Percentiles rank a stretch among this genome's conserved stretches.
Evolutionary conservation across 2,329 filamentous ascomycete species (phyloP).

Genomic region (Aspergillus neoniger): DNA sequence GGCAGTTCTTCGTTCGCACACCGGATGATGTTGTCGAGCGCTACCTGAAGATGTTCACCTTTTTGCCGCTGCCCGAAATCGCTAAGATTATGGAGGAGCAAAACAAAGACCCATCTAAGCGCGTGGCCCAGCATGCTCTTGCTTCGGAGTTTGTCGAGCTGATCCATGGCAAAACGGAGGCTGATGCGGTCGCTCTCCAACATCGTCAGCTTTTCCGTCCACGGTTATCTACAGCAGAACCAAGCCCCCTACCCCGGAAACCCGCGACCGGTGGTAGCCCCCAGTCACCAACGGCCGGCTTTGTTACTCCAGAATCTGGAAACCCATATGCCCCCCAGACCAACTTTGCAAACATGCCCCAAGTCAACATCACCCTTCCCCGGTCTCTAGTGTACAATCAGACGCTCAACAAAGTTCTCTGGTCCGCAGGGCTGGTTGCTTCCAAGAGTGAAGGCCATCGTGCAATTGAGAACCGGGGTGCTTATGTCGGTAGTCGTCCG

Average conservation of each 20-base stretch:
- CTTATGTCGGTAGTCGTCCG: constrained; percentile 50
- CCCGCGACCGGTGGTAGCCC: constrained; percentile 21
- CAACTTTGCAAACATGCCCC: constrained; percentile 42
- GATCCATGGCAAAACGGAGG: constrained; percentile 69
- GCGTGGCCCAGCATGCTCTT: constrained; percentile 78
- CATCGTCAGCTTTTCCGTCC: constrained; percentile 53
- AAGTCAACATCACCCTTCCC: constrained; percentile 48
- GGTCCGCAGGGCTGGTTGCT: constrained; percentile 53
- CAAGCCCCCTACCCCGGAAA: constrained; percentile 32
- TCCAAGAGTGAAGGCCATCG: constrained; percentile 56
- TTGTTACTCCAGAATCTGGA: constrained; percentile 35
- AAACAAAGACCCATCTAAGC: constrained; percentile 64
- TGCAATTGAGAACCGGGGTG: constrained; percentile 52
- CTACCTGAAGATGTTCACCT: constrained; percentile 87
- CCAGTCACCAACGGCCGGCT: constrained; percentile 26
- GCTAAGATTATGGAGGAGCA: constrained; percentile 68
- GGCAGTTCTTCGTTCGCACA: constrained; percentile 78
- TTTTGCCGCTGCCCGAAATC: constrained; percentile 74
- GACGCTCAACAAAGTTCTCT: constrained; percentile 52
- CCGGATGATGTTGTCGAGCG: constrained; percentile 78
- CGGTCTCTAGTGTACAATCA: constrained; percentile 52
- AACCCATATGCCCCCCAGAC: constrained; percentile 44
- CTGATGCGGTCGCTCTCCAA: constrained; percentile 61
- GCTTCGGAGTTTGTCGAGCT: constrained; percentile 80
- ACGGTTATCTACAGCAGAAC: constrained; percentile 36